phyloP scores from a whole-genome alignment of 208 protist species.

The Acanthamoeba sp. region DNA sequence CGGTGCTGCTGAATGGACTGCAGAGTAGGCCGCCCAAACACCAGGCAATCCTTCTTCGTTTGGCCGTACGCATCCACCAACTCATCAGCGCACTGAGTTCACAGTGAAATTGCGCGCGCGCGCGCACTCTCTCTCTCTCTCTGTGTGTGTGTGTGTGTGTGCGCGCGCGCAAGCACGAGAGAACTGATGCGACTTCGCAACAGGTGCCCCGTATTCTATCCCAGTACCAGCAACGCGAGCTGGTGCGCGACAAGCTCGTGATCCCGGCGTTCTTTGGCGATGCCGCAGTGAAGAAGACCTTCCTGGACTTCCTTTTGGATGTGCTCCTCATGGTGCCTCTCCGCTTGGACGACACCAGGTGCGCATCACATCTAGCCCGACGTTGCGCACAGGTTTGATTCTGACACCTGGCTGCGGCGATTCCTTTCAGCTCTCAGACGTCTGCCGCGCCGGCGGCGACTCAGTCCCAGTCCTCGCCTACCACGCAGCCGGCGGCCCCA shows the following conservation, averaged over 20 bases:
- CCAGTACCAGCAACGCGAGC: constrained; percentile 28
- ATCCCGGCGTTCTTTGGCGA: constrained; percentile 47
- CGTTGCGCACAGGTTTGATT: neutral
- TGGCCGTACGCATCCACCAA: constrained; percentile 17
- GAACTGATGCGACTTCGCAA: neutral
- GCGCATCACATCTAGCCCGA: neutral
- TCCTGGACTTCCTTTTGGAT: constrained; percentile 46
- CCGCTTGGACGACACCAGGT: neutral
- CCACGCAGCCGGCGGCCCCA: neutral
- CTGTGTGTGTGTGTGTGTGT: neutral
- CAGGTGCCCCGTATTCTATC: constrained; percentile 21
- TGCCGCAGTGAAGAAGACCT: neutral
- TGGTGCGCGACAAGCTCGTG: constrained; percentile 1
- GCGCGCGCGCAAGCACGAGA: too few relatives aligned
- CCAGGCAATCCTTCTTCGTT: constrained; percentile 65
- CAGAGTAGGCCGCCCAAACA: constrained; percentile 18
- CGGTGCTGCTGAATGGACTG: constrained; percentile 6
- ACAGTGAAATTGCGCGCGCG: too few relatives aligned
- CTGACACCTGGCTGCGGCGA: neutral
- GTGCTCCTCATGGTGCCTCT: constrained; percentile 58
- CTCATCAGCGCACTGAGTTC: too few relatives aligned
- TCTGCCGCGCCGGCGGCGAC: neutral
- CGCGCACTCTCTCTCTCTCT: neutral
- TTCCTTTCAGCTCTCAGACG: neutral
- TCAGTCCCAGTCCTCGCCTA: neutral